Percentiles rank a stretch among this genome's conserved stretches.
Conservation (phyloP, 176 grass and related monocot genomes). For the Oryza punctata region DNA sequence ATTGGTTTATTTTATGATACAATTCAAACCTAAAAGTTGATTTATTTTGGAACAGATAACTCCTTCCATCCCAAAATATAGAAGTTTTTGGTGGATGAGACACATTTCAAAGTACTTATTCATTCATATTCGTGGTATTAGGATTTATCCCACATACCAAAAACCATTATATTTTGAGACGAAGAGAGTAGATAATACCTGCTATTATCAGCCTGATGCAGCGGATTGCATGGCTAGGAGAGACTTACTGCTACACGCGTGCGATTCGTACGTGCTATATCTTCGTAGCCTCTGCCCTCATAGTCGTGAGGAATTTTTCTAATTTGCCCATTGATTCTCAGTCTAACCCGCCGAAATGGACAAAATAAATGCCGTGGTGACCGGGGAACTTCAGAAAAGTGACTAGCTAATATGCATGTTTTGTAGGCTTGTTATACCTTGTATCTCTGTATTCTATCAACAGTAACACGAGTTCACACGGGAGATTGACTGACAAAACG, state of each 20-base stretch:
- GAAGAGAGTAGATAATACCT: too few relatives aligned
- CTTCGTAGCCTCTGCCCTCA: background rate
- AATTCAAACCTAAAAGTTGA: too few relatives aligned
- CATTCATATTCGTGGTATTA: too few relatives aligned
- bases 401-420: background rate
- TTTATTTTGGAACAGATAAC: too few relatives aligned
- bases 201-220: background rate
- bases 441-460: background rate
- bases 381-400: background rate
- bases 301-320: background rate
- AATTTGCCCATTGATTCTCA: background rate
- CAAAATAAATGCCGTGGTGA: conserved; percentile 25
- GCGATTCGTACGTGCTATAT: background rate
- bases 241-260: background rate
- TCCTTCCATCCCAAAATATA: too few relatives aligned
- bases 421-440: background rate
- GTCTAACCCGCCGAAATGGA: background rate
- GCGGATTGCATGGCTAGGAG: background rate
- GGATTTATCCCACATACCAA: too few relatives aligned
- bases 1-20: too few relatives aligned
- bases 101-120: too few relatives aligned
- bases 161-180: too few relatives aligned
- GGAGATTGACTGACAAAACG: background rate
- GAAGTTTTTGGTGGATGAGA: too few relatives aligned
- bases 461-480: background rate